Base-by-base conservation (phyloP, 1,139 yeast species). In the Diutina rugosa region DNA sequence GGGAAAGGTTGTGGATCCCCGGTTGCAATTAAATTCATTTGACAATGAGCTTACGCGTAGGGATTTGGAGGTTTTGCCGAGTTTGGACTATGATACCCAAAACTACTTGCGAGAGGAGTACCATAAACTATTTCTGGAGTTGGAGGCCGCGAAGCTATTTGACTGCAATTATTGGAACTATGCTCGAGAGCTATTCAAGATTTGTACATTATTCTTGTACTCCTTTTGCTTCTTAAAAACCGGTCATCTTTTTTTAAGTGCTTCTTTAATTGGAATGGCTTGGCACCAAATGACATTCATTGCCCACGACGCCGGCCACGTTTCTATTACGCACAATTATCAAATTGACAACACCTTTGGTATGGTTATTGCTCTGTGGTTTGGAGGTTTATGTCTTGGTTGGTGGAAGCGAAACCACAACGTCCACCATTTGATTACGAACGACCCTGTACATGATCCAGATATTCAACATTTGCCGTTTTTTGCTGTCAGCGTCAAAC, bases 361-460 rank as follows among this genome's bases (percentile, higher is more conserved):
- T 1, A 81, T 84, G 69, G 51, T 82, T 0, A 73, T 90, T 55
- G 96, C 96, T 1, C 82, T 87, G 61, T 89, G 79, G 74, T 70
- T 84, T 57, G 97, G 97, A n/a, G 97, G 97, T 0, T 73, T 90
- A 56, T 87, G 96, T 56, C 68, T 89, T 46, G 96, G 96, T 1
- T 90, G 97, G 97, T 90, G 97, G 97, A 90, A 90, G 64, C 77
- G 93, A 56, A 90, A 87, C 68, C 97, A 90, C 69, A 90, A 90
- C 67, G 95, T 90, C 28, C 97, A 90, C 67, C 97, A 90, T 69
- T 71, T 90, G 57, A 78, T 90, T 57, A 87, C 97, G 16, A 90
- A 90, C 68, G 96, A 90, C 65, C 97, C 97, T 0, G 85, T 86
- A 1, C 96, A 90, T 67, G 97, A 90, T 65, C 97, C 97, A 0